phyloP scores from a whole-genome alignment of 2,329 filamentous ascomycete species.

The Alternaria tenuissima region DNA sequence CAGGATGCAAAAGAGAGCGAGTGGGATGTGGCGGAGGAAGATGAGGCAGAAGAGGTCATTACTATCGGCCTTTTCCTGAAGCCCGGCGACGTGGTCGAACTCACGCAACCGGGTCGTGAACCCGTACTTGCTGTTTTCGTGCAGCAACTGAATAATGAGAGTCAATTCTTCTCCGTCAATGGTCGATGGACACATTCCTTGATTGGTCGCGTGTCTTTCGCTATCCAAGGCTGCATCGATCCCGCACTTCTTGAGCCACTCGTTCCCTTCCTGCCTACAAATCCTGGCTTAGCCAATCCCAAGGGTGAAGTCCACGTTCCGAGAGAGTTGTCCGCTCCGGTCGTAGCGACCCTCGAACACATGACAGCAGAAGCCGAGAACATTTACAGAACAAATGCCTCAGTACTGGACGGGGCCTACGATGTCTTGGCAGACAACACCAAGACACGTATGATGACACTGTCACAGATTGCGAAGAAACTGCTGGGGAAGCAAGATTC shows the following conservation, averaged over 20 bases:
- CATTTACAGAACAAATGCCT: slow-evolving; percentile 58
- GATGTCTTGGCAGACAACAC: slow-evolving; percentile 54
- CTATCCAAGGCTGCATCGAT: slow-evolving; percentile 59
- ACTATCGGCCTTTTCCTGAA: slow-evolving; percentile 50
- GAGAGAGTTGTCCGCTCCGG: slow-evolving; percentile 53
- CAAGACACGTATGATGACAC: slow-evolving; percentile 57
- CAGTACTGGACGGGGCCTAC: slow-evolving; percentile 60
- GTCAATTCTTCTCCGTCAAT: slow-evolving; percentile 60
- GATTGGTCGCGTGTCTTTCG: slow-evolving; percentile 55
- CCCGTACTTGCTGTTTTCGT: slow-evolving; percentile 61
- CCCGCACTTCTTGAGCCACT: slow-evolving; percentile 57
- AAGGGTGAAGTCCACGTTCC: slow-evolving; percentile 54
- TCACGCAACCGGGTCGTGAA: slow-evolving; percentile 47
- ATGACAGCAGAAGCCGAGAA: slow-evolving; percentile 57
- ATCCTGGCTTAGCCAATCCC: slow-evolving; percentile 31
- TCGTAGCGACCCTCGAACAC: slow-evolving; percentile 54
- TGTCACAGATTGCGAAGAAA: slow-evolving; percentile 56
- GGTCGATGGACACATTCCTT: slow-evolving; percentile 58
- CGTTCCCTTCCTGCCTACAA: slow-evolving; percentile 60
- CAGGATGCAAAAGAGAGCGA: slow-evolving; percentile 30
- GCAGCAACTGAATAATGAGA: slow-evolving; percentile 49
- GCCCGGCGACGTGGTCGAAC: slow-evolving; percentile 60
- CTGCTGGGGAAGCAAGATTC: slow-evolving; percentile 45
- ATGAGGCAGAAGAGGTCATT: slow-evolving; percentile 43
- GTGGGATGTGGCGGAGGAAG: slow-evolving; percentile 26